A percentile compares a stretch with the other conserved stretches of the same genome.
These are phyloP conservation scores for Penicillium samsonianum DNA, from an alignment of 495 filamentous ascomycete genomes.

Conservation along the genomic window DNA sequence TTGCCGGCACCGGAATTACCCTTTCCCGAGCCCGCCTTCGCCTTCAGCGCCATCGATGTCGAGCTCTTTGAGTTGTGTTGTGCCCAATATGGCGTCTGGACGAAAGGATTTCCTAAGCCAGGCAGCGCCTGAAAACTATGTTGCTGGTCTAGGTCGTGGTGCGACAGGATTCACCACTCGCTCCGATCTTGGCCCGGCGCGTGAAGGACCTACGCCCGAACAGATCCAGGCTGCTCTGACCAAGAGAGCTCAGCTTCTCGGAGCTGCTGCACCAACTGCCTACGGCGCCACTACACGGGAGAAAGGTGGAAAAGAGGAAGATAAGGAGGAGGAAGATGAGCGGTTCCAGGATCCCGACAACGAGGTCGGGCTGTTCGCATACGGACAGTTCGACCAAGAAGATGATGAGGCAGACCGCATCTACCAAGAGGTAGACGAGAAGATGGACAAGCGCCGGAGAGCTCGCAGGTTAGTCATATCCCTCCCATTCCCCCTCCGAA, in stretches of 20 bases:
- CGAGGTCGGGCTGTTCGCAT: constrained; percentile 92
- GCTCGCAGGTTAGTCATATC: constrained; percentile 78
- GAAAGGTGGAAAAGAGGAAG: constrained; percentile 59
- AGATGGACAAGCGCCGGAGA: constrained; percentile 87
- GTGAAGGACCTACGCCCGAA: constrained; percentile 95
- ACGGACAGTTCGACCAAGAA: constrained; percentile 90
- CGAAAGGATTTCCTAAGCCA: constrained; percentile 91
- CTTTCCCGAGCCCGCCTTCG: constrained; percentile 19
- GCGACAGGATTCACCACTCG: constrained; percentile 98
- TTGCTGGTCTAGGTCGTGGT: constrained; percentile 95
- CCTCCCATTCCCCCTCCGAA: constrained; percentile 29
- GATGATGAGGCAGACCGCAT: constrained; percentile 97
- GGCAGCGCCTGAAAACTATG: constrained; percentile 95
- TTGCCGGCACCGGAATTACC: constrained; percentile 39
- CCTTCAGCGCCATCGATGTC: constrained; percentile 10
- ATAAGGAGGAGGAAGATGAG: constrained; percentile 77
- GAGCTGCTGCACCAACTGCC: constrained; percentile 74
- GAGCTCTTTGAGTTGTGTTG: constrained; percentile 7
- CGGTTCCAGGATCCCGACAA: constrained; percentile 96
- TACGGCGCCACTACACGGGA: constrained; percentile 73
- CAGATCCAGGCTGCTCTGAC: constrained; percentile 97
- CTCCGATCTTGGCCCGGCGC: constrained; percentile 92
- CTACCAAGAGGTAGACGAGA: constrained; percentile 93
- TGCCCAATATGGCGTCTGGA: constrained; percentile 62
- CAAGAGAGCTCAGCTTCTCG: constrained; percentile 83